Evolutionary conservation across 2,329 filamentous ascomycete genomes (phyloP).

Genomic region (Alternaria triticina): DNA sequence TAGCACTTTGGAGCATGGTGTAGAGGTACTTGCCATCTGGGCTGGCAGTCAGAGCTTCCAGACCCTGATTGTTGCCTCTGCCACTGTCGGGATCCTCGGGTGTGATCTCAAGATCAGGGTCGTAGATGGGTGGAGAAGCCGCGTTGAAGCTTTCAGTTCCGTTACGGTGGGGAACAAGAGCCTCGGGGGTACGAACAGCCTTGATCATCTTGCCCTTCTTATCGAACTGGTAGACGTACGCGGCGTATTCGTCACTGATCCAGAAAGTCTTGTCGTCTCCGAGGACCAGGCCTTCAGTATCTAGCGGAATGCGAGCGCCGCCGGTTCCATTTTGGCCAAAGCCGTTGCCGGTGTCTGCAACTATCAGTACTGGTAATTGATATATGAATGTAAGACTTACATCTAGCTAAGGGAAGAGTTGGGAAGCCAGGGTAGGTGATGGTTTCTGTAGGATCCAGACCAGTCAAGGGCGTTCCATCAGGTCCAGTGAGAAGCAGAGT

Average conservation of each 20-base stretch:
- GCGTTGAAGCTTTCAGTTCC: constrained; percentile 67
- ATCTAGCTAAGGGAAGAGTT: constrained; percentile 67
- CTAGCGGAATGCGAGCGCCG: constrained; percentile 65
- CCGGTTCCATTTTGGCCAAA: constrained; percentile 68
- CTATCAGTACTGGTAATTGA: not conserved
- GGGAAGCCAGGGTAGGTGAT: constrained; percentile 65
- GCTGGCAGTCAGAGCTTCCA: constrained; percentile 71
- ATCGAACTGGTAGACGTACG: constrained; percentile 72
- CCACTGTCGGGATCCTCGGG: constrained; percentile 67
- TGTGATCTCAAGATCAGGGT: constrained; percentile 54
- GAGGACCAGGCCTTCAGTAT: constrained; percentile 71
- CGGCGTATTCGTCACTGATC: constrained; percentile 69
- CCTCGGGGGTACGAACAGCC: constrained; percentile 69
- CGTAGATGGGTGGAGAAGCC: constrained; percentile 67
- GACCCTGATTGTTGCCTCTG: constrained; percentile 76
- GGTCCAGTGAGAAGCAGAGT: constrained; percentile 70
- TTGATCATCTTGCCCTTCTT: constrained; percentile 63
- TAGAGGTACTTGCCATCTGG: constrained; percentile 69
- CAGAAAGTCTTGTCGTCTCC: constrained; percentile 68
- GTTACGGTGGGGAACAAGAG: constrained; percentile 69
- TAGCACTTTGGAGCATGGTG: constrained; percentile 69
- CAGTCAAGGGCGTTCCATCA: constrained; percentile 65
- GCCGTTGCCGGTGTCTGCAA: constrained; percentile 64
- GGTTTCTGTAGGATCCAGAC: constrained; percentile 20
- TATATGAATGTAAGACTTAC: constrained; percentile 11